A percentile compares a stretch with the other conserved stretches of the same genome.
These are phyloP conservation scores for Pseudognaphalium luteoalbum DNA, from an alignment of 129 eudicot genomes.

Conservation along the genomic window DNA sequence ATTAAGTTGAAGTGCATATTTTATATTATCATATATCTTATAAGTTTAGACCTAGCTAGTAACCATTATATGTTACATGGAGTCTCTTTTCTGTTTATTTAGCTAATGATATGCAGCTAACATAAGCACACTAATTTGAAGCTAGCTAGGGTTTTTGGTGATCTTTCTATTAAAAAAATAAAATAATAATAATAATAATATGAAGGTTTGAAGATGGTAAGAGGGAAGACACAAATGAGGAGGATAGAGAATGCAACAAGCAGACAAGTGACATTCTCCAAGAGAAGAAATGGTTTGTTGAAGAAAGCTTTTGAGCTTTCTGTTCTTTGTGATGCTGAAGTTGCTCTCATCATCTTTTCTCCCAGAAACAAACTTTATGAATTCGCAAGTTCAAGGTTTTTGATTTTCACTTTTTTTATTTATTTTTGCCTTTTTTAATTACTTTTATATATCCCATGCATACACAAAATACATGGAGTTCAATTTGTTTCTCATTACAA, in stretches of 20 bases:
- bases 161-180: no score
- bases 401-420: neutral
- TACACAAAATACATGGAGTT: no score
- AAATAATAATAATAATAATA: no score
- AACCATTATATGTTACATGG: neutral
- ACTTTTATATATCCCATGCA: no score
- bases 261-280: constrained; percentile 83
- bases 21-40: neutral
- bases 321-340: constrained; percentile 90
- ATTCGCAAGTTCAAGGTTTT: constrained; percentile 77
- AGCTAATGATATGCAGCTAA: neutral
- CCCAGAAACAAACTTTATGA: constrained; percentile 88
- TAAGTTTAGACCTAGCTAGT: neutral
- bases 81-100: neutral
- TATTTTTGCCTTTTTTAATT: no score
- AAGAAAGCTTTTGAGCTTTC: constrained; percentile 85
- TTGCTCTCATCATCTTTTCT: constrained; percentile 82
- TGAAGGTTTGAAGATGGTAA: constrained; percentile 48
- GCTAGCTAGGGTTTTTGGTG: neutral
- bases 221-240: constrained; percentile 89
- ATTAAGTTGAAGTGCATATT: neutral
- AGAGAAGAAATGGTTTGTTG: constrained; percentile 74
- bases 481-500: no score
- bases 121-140: neutral
- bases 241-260: constrained; percentile 92